Evolutionary conservation across 2,329 filamentous ascomycete genomes (phyloP).

Genomic region (Pestalotiopsis sp.): DNA sequence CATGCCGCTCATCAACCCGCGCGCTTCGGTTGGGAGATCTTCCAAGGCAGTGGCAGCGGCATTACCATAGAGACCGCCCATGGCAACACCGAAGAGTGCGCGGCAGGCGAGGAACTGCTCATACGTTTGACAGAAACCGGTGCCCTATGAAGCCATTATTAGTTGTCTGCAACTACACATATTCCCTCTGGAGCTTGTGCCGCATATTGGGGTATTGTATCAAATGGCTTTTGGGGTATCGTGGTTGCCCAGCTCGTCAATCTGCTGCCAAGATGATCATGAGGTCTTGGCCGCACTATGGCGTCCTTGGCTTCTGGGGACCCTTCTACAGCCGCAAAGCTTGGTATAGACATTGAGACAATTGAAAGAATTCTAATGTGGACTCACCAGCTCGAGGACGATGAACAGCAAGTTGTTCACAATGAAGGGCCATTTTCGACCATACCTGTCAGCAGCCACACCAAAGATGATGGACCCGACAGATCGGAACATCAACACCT

Average conservation of each 20-base stretch:
- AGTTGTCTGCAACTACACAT: background rate
- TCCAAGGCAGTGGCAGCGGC: conserved; percentile 79
- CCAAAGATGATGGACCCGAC: conserved; percentile 57
- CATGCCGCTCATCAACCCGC: conserved; percentile 75
- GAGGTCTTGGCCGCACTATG: conserved; percentile 11
- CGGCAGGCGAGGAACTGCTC: conserved; percentile 73
- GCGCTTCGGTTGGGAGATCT: conserved; percentile 67
- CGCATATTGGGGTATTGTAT: background rate
- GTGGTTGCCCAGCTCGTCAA: conserved; percentile 21
- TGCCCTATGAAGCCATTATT: conserved; percentile 41
- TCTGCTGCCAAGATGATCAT: conserved; percentile 25
- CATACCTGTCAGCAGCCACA: conserved; percentile 57
- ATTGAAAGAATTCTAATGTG: conserved; percentile 4
- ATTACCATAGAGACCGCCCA: conserved; percentile 81
- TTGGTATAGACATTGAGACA: background rate
- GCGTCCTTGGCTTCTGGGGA: conserved; percentile 17
- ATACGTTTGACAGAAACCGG: conserved; percentile 71
- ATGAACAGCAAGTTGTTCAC: conserved; percentile 75
- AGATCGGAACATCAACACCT: conserved; percentile 59
- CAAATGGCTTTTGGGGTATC: background rate
- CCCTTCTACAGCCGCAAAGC: background rate
- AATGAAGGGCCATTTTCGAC: conserved; percentile 72
- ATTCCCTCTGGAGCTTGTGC: background rate
- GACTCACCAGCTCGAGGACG: conserved; percentile 66
- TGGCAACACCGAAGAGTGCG: conserved; percentile 76